Percentiles rank a stretch among this genome's conserved stretches.
Evolutionary conservation across 1,284 basidiomycete genomes (phyloP).

Genomic region (Rhodotorula sp.): DNA sequence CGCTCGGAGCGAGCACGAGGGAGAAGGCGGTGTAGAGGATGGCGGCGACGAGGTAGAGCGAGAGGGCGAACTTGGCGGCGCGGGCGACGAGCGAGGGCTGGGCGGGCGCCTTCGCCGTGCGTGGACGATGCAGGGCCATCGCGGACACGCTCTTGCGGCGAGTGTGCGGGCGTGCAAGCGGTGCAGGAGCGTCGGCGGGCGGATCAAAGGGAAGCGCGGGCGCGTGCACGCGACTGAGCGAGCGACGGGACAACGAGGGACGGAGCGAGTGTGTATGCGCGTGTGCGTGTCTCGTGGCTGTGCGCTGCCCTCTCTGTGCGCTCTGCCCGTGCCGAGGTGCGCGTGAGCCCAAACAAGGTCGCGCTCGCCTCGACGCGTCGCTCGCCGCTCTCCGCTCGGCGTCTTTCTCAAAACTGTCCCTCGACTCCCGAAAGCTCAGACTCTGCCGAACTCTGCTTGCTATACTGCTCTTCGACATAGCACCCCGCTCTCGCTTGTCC

Average conservation of each 20-base stretch:
- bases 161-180: neutral
- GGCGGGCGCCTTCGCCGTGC: neutral
- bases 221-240: neutral
- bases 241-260: neutral
- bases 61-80: constrained; percentile 32
- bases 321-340: too few relatives aligned
- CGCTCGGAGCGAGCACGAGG: constrained; percentile 34
- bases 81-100: constrained; percentile 22
- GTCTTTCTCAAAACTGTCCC: too few relatives aligned
- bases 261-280: neutral
- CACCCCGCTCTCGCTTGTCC: too few relatives aligned
- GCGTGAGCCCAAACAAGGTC: too few relatives aligned
- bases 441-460: too few relatives aligned
- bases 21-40: constrained; percentile 42
- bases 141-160: too few relatives aligned
- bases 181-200: neutral
- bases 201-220: neutral
- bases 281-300: too few relatives aligned
- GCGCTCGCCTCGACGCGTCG: too few relatives aligned
- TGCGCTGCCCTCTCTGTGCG: too few relatives aligned
- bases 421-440: too few relatives aligned
- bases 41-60: constrained; percentile 41
- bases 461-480: too few relatives aligned
- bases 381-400: too few relatives aligned
- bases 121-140: neutral